These are phyloP conservation scores for Cetraspora pellucida DNA, from an alignment of 192 early-diverging fungal species.

Conservation along the genomic window DNA sequence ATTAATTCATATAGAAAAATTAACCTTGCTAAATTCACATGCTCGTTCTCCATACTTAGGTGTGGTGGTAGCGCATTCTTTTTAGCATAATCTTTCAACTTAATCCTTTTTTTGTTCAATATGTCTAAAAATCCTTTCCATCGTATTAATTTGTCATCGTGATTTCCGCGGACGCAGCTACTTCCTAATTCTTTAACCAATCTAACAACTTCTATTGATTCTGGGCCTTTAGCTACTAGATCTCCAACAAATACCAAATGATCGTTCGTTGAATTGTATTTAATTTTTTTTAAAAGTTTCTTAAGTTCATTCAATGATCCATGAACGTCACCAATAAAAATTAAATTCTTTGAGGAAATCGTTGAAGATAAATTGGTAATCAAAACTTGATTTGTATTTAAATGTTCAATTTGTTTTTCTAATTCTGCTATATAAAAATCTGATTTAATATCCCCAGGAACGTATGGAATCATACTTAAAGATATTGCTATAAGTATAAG, in stretches of 20 bases:
- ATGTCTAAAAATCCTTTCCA: slow-evolving; percentile 56
- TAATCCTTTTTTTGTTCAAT: slow-evolving; percentile 28
- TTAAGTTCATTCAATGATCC: slow-evolving; percentile 61
- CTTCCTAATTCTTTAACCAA: slow-evolving; percentile 50
- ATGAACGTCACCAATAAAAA: slow-evolving; percentile 76
- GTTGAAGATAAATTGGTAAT: too few relatives aligned
- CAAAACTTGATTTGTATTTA: too few relatives aligned
- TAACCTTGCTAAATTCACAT: slow-evolving; percentile 43
- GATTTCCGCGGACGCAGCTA: slow-evolving; percentile 70
- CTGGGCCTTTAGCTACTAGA: slow-evolving; percentile 64
- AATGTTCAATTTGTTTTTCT: too few relatives aligned
- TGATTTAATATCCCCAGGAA: too few relatives aligned
- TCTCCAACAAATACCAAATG: slow-evolving; percentile 70
- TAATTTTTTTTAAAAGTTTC: slow-evolving; percentile 50
- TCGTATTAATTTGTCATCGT: slow-evolving; percentile 71
- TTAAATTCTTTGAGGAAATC: slow-evolving; percentile 25
- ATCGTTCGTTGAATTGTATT: slow-evolving; percentile 45
- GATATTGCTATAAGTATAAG: too few relatives aligned
- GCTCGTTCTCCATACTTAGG: slow-evolving; percentile 37
- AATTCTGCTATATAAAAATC: too few relatives aligned
- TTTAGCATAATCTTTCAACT: slow-evolving; percentile 14
- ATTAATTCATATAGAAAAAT: not conserved
- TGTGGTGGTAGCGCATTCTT: slow-evolving; percentile 34
- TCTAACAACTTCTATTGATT: slow-evolving; percentile 59
- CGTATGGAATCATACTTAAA: too few relatives aligned